Base-by-base conservation (phyloP, 140 eudicot genomes). In the Stevia rebaudiana region DNA sequence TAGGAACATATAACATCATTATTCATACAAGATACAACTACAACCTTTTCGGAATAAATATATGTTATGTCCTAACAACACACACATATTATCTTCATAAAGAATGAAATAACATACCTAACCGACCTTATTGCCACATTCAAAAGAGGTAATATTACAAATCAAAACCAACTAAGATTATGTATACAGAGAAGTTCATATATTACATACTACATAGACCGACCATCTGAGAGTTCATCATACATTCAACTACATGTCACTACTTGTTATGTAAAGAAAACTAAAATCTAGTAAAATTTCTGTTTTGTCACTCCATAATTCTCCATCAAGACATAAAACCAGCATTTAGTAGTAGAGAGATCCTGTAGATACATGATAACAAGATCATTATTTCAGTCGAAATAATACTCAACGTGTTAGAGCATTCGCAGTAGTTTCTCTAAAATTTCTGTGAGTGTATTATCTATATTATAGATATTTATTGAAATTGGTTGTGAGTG, bases 291-390 rank as follows among this genome's bases (percentile, higher is more conserved):
- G 37, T 62, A 5, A 62, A 39, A 51, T 57, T 63, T 61, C 70
- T 1, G 18, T 40, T 22, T 67, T 67, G 70, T 40, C 55, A 59
- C 35, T 51, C 46, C 48, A 33, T 57, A 60, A 17, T 25, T 18
- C 51, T 31, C 57, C 63, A 25, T 51, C 22, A 15, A 71, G 24
- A 48, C 18, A 36, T 54, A 13, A 18, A 41, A 63, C 36, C 8
- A 11, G 12, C 53, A 25, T 31, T 69, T 71, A 90, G 81, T 90
- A 90, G 73, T 90, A 86, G 54, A 86, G 85, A 44, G 97, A 86
- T 44, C 97, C 97, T 86, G 87, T 67, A 67, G 0, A 73, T 41
- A 31, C 12, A 79, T 23, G 0, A 19, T 66, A 5, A n/a, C 55
- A 17, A 2, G 1, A 51, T 12, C 5, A n/a, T 67, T 31, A 72